Evolutionary conservation across 2,329 filamentous ascomycete species (phyloP), one percentile per base, ranked within the genome.

Genomic region (Sclerotinia trifoliorum): DNA sequence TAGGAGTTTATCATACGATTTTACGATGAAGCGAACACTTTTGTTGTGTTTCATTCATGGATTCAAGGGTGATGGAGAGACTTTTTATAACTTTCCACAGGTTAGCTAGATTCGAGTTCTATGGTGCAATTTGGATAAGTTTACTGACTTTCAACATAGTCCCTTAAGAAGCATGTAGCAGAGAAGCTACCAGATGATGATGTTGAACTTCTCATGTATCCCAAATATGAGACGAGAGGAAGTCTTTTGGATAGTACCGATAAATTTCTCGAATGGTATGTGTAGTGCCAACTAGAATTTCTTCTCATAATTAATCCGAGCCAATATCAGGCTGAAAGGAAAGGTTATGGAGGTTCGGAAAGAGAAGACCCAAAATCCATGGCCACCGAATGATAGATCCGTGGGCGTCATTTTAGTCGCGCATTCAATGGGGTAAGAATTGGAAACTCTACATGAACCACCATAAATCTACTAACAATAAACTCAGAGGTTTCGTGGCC

Each of bases 401-500:
- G 91, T 96, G 11, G 89, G 89, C 69, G 90, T 93, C 3, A 83
- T 96, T 51, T 83, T 96, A 1, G 83, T 95, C 35, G 93, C 93
- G 1, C 93, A 97, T 78, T 94, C 90, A 3, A 96, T 88, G 89
- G 90, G 90, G 83, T 84, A 74, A 71, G 80, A 21, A 13, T 2
- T 11, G 2, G 2, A 15, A 32, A 3, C 10, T 5, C 5, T 3
- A 6, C 21, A 44, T 0, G 42, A 17, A 21, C 3, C 26, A 35
- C 17, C 42, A 24, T 46, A 29, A 17, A 7, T 51, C 2, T 21
- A 49, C 4, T 70, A 74, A 2, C n/a, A 74, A 70, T 48, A 4
- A n/a, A 49, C 24, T 2, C 63, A 85, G 83, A 54, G 93, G 93
- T 49, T 95, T 96, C 71, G 91, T 96, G 11, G 93, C 91, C 8